Conservation (phyloP, 2,329 filamentous ascomycete genomes). For the Xylaria sp. region DNA sequence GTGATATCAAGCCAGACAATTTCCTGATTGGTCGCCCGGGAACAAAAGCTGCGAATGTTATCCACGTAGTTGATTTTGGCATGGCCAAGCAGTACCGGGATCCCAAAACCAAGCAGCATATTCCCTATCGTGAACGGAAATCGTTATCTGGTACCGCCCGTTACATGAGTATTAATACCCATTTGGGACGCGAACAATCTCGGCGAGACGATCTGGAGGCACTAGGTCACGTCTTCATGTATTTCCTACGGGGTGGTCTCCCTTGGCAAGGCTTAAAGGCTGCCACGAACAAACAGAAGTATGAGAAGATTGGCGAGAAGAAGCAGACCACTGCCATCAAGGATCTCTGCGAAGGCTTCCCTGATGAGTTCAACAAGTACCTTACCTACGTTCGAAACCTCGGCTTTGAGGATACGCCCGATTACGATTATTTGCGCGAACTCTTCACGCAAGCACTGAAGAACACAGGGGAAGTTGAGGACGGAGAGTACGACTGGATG, state of each 20-base stretch:
- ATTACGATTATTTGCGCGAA: conserved; percentile 97
- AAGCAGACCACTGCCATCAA: conserved; percentile 98
- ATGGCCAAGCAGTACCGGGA: conserved; percentile 99
- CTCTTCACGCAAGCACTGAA: conserved; percentile 96
- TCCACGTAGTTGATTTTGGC: conserved; percentile 98
- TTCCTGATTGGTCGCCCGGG: conserved; percentile 93
- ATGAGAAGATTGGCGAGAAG: conserved; percentile 99
- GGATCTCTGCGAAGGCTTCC: conserved; percentile 94
- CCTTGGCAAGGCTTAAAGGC: conserved; percentile 77
- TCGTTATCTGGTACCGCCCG: conserved; percentile 94
- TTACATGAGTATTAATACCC: conserved; percentile 99
- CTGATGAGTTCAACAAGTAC: conserved; percentile 97
- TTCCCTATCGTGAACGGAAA: conserved; percentile 95
- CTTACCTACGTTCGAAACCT: conserved; percentile 96
- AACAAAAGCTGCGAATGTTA: conserved; percentile 95
- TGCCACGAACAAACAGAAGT: conserved; percentile 91
- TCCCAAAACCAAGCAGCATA: conserved; percentile 98
- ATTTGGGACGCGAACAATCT: conserved; percentile 94
- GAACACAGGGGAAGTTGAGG: conserved; percentile 91
- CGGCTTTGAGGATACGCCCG: conserved; percentile 96
- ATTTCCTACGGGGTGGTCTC: conserved; percentile 72
- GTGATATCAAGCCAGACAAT: conserved; percentile 99
- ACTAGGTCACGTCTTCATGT: conserved; percentile 75
- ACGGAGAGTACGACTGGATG: conserved; percentile 99
- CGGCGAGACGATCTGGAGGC: conserved; percentile 95